Percentiles rank a stretch among this genome's conserved stretches.
Conservation (phyloP, 163 green algal species). For the Coccomyxa subellipsoidea region DNA sequence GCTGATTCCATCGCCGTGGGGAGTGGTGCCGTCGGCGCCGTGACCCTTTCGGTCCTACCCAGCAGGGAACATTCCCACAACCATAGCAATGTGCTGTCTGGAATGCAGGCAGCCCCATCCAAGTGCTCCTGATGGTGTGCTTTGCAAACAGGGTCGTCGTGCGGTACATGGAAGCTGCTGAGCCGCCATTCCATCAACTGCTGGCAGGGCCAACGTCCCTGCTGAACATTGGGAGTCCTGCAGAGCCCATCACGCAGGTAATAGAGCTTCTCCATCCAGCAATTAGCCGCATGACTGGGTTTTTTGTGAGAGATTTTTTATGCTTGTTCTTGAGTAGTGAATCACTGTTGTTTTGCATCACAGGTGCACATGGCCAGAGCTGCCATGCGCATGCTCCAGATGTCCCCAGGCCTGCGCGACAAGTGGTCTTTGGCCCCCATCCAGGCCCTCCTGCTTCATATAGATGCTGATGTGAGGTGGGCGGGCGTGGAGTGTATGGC, state of each 20-base stretch:
- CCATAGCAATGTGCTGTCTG: background rate
- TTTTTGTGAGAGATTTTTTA: too few species aligned
- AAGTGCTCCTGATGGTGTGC: background rate
- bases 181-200: conserved; percentile 1
- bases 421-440: background rate
- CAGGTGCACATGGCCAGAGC: background rate
- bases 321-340: too few species aligned
- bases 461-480: conserved; percentile 48
- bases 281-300: too few species aligned
- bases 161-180: background rate
- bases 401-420: background rate
- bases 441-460: background rate
- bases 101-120: background rate
- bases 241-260: background rate
- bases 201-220: background rate
- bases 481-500: conserved; percentile 36
- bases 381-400: background rate
- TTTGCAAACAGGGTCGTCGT: background rate
- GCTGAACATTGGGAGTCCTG: background rate
- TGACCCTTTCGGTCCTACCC: conserved; percentile 47
- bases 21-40: conserved; percentile 54
- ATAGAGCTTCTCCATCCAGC: too few species aligned
- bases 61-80: background rate
- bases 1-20: conserved; percentile 66
- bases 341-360: background rate